These are phyloP conservation scores for Apiotrichum domesticum DNA, from an alignment of 1,284 basidiomycete genomes.

Conservation along the genomic window DNA sequence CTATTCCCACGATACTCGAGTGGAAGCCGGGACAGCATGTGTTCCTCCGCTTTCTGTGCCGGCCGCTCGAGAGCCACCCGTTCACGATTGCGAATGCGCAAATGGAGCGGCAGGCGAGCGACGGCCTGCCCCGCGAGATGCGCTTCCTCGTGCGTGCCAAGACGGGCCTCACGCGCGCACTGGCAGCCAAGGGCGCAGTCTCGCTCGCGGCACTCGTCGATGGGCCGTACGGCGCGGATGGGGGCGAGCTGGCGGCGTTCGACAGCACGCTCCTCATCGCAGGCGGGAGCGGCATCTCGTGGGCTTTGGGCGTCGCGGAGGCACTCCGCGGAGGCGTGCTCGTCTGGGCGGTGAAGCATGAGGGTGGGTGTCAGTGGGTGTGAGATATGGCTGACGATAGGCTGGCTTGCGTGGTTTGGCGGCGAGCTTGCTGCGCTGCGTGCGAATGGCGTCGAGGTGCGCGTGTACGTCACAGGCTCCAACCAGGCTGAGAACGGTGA, in stretches of 20 bases:
- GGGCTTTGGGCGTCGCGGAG: neutral
- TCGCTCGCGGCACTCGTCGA: neutral
- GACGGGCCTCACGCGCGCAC: conserved; percentile 2
- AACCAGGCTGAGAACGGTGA: too few relatives aligned
- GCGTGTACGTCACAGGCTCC: neutral
- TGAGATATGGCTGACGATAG: neutral
- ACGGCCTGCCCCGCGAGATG: conserved; percentile 22
- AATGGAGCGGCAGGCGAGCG: too few relatives aligned
- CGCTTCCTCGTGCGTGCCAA: conserved; percentile 5
- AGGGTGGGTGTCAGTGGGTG: neutral
- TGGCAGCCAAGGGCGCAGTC: neutral
- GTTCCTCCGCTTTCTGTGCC: conserved; percentile 45
- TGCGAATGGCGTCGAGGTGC: neutral
- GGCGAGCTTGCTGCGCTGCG: neutral
- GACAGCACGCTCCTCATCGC: conserved; percentile 1
- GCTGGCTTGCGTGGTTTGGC: neutral
- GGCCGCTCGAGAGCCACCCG: conserved; percentile 44
- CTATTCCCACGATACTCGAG: conserved; percentile 31
- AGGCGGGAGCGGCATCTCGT: conserved; percentile 6
- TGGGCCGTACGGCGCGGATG: conserved; percentile 8
- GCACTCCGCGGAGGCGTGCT: neutral
- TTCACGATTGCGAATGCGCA: conserved; percentile 44
- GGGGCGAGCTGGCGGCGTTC: neutral
- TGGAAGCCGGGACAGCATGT: conserved; percentile 51
- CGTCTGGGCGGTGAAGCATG: neutral